Evolutionary conservation across 1,284 basidiomycete species (phyloP), one percentile per base, ranked within the genome.

Genomic region (Dichomitus squalens): DNA sequence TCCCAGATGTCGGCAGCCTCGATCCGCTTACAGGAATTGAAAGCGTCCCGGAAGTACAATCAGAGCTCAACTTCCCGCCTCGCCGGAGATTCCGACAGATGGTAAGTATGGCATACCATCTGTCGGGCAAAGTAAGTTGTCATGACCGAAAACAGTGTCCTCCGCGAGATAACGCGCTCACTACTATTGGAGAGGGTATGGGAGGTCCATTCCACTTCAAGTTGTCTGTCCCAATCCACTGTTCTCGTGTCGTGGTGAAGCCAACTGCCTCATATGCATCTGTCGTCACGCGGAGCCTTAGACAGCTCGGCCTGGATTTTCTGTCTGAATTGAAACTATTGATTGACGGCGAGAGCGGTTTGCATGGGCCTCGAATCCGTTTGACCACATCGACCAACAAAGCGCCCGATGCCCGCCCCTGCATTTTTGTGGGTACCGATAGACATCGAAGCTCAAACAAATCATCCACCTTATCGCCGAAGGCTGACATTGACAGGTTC

Each of bases 381-480:
- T 56, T 23, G 8, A 56, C 18, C 1, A n/a, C 25, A 4, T 39
- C 16, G 27, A 57, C 51, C 31, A 57, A 46, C 9, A 51, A 50
- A 31, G 44, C 38, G 16, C 43, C 55, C n/a, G 52, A 57, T 12
- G 50, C 55, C 2, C 46, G 50, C 8, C 55, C 39, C 31, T 57
- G 55, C 41, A 34, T 49, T 18, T 23, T 46, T 6, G 50, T 51
- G 2, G 38, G 25, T 20, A 51, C 52, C 2, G 50, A 50, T 5
- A 57, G 55, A 6, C 21, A 23, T 2, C 8, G 16, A 16, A 57
- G 23, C 29, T 57, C 46, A 8, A 57, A 16, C 55, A 57, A 53
- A n/a, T 57, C 46, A 14, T 31, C 7, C 25, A 40, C 27, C 16
- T 18, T 23, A 7, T 43, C 46, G 0, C 55, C 55, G 16, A 57